phyloP scores from a whole-genome alignment of 1,139 yeast species.

The Saccharomyces hybrid region DNA sequence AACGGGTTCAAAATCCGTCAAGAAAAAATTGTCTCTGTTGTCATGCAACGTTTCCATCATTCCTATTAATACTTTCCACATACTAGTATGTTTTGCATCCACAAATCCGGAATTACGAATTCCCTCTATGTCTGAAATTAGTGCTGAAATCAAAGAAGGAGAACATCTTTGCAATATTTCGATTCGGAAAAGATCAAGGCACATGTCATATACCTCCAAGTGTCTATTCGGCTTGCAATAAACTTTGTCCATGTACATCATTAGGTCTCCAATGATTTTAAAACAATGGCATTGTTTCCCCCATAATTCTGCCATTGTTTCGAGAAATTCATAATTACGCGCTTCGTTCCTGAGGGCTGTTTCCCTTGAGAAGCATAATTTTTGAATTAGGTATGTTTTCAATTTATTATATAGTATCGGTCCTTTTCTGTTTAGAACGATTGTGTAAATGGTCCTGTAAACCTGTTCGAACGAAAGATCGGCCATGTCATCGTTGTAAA shows the following conservation, averaged over 20 bases:
- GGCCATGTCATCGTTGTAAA: constrained; percentile 67
- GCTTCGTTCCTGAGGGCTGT: constrained; percentile 13
- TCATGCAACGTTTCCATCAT: constrained; percentile 62
- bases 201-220: constrained; percentile 68
- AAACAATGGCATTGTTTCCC: constrained; percentile 65
- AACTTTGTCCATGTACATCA: constrained; percentile 81
- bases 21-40: constrained; percentile 44
- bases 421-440: constrained; percentile 72
- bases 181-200: constrained; percentile 52
- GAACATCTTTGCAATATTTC: constrained; percentile 33
- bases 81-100: constrained; percentile 7
- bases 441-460: constrained; percentile 71
- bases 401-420: constrained; percentile 61
- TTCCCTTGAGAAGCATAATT: constrained; percentile 36
- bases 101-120: constrained; percentile 21
- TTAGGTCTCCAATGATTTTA: constrained; percentile 75
- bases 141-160: constrained; percentile 9
- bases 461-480: constrained; percentile 76
- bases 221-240: constrained; percentile 67
- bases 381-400: constrained; percentile 42
- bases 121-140: constrained; percentile 16
- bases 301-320: constrained; percentile 53
- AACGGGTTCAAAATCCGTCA: constrained; percentile 58
- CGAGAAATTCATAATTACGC: constrained; percentile 36
- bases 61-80: constrained; percentile 36